Evolutionary conservation across 1,284 basidiomycete genomes (phyloP).

Genomic region (Tylopilus sp.): DNA sequence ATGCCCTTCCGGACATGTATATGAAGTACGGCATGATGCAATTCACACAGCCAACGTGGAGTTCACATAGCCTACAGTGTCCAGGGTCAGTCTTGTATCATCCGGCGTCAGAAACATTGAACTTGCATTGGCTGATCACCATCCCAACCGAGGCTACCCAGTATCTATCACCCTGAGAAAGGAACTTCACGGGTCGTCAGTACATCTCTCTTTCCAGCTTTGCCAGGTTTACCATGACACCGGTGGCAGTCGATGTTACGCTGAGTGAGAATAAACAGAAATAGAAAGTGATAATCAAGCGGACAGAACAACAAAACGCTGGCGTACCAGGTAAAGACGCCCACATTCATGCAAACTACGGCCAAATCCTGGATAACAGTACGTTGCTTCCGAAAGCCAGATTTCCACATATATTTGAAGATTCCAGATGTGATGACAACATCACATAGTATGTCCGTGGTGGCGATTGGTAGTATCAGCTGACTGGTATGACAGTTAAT

Average conservation of each 20-base stretch:
- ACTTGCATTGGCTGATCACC: slow-evolving; percentile 4
- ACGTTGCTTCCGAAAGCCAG: slow-evolving; percentile 7
- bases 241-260: neutral
- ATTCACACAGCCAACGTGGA: slow-evolving; percentile 16
- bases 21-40: neutral
- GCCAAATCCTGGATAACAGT: slow-evolving; percentile 8
- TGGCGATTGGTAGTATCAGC: slow-evolving; percentile 2
- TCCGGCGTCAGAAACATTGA: neutral
- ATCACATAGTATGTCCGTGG: slow-evolving; percentile 4
- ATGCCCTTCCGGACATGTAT: neutral
- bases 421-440: slow-evolving; percentile 3
- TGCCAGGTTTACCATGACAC: neutral
- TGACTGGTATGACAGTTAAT: neutral
- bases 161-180: neutral
- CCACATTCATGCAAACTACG: slow-evolving; percentile 5
- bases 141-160: slow-evolving; percentile 6
- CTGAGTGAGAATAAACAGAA: neutral
- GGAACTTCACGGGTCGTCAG: slow-evolving; percentile 1
- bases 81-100: neutral
- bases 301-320: neutral
- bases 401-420: slow-evolving; percentile 17
- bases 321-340: slow-evolving; percentile 10
- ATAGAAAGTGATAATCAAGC: neutral
- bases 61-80: slow-evolving; percentile 11
- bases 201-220: too few species aligned